Conservation (phyloP, 208 protist species). For the Trypanosoma lewisi region DNA sequence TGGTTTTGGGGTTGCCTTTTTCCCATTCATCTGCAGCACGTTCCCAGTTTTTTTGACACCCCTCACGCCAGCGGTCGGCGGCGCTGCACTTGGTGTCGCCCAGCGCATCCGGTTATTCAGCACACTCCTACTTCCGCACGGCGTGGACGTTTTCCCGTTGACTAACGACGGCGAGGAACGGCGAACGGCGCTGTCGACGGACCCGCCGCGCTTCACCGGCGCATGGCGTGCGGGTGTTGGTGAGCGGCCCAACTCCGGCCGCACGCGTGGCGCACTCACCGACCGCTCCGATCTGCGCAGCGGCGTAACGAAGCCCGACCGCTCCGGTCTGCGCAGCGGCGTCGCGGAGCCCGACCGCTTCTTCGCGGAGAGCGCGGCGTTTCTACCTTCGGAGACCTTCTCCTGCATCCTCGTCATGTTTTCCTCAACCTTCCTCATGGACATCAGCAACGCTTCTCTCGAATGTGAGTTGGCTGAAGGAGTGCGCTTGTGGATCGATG, state of each 20-base stretch:
- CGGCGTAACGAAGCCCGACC: neutral
- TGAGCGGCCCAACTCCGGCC: neutral
- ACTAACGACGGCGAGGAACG: neutral
- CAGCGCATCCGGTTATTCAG: neutral
- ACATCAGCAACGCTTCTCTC: slow-evolving; percentile 13
- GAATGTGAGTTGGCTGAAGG: slow-evolving; percentile 13
- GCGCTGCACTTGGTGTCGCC: neutral
- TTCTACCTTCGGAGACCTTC: slow-evolving; percentile 12
- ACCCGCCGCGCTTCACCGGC: neutral
- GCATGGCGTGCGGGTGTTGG: neutral
- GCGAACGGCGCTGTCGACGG: too few relatives aligned
- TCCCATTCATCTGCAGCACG: neutral
- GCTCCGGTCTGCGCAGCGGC: neutral
- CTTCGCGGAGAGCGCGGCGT: neutral
- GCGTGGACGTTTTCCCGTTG: neutral
- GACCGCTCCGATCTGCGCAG: neutral
- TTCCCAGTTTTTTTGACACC: neutral
- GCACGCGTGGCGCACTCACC: neutral
- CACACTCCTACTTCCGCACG: neutral
- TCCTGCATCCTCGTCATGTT: slow-evolving; percentile 8
- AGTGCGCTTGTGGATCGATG: neutral
- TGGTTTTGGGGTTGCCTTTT: neutral
- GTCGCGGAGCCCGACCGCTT: neutral
- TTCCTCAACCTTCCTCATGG: slow-evolving; percentile 15
- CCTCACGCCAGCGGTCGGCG: neutral